Evolutionary conservation across 139 green algal species (phyloP), one percentile per base, ranked within the genome.

Genomic region (Klebsormidium nitens): DNA sequence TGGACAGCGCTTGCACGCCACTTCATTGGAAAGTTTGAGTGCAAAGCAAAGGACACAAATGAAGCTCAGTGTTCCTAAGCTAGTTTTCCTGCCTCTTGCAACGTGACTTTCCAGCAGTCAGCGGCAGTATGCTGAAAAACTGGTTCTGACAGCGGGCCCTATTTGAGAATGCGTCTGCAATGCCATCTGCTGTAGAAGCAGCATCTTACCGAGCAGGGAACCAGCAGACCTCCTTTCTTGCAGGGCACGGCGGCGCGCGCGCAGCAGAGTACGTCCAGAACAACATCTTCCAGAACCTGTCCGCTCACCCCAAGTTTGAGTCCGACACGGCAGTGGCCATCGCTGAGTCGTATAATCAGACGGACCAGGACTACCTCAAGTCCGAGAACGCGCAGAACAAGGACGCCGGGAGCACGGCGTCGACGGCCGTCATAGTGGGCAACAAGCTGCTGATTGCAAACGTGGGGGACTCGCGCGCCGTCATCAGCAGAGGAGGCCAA

Each of bases 361-460:
- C 90, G 5, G 90, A 96, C 81, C 48, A 78, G 42, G 70, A 85
- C 35, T 96, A 96, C 72, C 64, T 95, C 36, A 73, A 79, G 1
- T 63, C 81, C 34, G 85, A 93, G 17, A 78, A 67, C 19, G 77
- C 57, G 8, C 37, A 72, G 2, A 84, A 72, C 26, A 79, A 84
- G 31, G 90, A 96, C 52, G 90, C 95, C 59, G 90, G 90, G 36
- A 94, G 87, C 74, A 96, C 91, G 35, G 91, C 84, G 11, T 89
- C 93, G 4, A 91, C 87, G 6, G 87, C 85, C 0, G 78, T 96
- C 26, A 55, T 95, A 39, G 36, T 91, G 26, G 83, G 81, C 2
- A 68, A 88, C n/a, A 74, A 77, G 3, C 78, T 96, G 48, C 61
- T 91, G 19, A 78, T 96, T 14, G 93, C 89, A 19, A 94, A 98